A percentile compares a stretch with the other conserved stretches of the same genome.
phyloP scores from a whole-genome alignment of 139 green algal genomes.

The Penium margaritaceum region DNA sequence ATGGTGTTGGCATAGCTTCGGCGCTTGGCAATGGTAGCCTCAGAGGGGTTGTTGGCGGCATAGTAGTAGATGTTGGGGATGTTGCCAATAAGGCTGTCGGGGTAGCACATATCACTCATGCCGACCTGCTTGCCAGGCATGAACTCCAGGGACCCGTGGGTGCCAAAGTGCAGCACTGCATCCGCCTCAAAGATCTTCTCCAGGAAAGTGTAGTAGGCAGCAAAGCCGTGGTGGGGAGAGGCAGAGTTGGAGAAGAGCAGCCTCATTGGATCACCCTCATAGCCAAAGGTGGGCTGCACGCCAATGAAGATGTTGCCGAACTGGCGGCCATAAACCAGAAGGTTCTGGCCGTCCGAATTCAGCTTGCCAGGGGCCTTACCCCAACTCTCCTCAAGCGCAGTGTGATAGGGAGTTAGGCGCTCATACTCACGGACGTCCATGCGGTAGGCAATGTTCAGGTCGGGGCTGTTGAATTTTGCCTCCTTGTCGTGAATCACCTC shows the following conservation, averaged over 20 bases:
- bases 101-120: constrained; percentile 95
- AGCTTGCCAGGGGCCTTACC: constrained; percentile 87
- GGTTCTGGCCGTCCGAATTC: constrained; percentile 92
- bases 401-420: constrained; percentile 62
- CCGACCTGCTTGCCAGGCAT: constrained; percentile 97
- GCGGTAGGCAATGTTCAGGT: constrained; percentile 91
- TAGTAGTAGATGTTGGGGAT: constrained; percentile 99
- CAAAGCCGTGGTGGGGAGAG: constrained; percentile 96
- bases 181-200: constrained; percentile 92
- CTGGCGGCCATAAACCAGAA: constrained; percentile 91
- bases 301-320: constrained; percentile 99
- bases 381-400: constrained; percentile 97
- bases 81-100: constrained; percentile 88
- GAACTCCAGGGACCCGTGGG: constrained; percentile 97
- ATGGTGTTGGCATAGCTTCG: constrained; percentile 98
- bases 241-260: constrained; percentile 90
- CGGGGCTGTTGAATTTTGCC: constrained; percentile 84
- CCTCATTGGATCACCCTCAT: constrained; percentile 97
- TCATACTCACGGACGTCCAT: constrained; percentile 55
- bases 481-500: constrained; percentile 75
- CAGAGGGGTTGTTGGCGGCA: constrained; percentile 96
- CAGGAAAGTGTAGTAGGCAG: constrained; percentile 97
- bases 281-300: constrained; percentile 98
- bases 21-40: constrained; percentile 98
- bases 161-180: constrained; percentile 98